Conservation (phyloP, 2,329 filamentous ascomycete species). For the Colletotrichum sp. region DNA sequence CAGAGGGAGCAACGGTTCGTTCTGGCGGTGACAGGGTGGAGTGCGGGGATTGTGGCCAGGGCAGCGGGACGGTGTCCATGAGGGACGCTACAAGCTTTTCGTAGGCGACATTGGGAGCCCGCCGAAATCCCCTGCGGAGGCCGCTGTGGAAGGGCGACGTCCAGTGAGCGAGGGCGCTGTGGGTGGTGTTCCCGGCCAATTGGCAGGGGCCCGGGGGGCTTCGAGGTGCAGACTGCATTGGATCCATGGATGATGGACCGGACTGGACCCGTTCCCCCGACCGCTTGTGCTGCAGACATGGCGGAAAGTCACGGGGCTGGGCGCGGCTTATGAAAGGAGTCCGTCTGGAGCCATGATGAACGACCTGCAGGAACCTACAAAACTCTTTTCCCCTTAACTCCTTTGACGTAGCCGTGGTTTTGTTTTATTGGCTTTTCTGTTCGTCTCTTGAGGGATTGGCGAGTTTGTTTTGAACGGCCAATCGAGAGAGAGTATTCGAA, state of each 20-base stretch:
- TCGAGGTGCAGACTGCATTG: neutral
- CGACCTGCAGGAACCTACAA: slow-evolving; percentile 13
- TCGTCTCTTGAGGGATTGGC: neutral
- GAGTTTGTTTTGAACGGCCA: neutral
- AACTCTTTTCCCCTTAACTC: neutral
- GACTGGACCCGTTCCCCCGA: slow-evolving; percentile 6
- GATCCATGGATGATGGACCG: neutral
- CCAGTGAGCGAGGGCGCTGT: neutral
- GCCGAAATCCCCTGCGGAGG: neutral
- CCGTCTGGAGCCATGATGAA: slow-evolving; percentile 14
- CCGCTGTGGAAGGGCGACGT: neutral
- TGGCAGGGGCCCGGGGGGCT: neutral
- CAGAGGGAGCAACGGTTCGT: slow-evolving; percentile 15
- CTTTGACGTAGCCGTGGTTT: neutral
- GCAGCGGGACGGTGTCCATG: neutral
- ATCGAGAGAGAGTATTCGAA: slow-evolving; percentile 8
- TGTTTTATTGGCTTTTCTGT: neutral
- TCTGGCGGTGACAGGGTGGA: slow-evolving; percentile 20
- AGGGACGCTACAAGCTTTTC: slow-evolving; percentile 8
- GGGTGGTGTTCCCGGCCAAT: neutral
- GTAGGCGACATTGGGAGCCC: slow-evolving; percentile 10
- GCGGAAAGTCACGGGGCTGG: slow-evolving; percentile 23
- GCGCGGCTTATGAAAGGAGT: slow-evolving; percentile 20
- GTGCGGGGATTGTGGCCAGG: slow-evolving; percentile 13
- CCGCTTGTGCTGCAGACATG: slow-evolving; percentile 2